phyloP scores from a whole-genome alignment of 805 yeast species.

The Lipomyces starkeyi region DNA sequence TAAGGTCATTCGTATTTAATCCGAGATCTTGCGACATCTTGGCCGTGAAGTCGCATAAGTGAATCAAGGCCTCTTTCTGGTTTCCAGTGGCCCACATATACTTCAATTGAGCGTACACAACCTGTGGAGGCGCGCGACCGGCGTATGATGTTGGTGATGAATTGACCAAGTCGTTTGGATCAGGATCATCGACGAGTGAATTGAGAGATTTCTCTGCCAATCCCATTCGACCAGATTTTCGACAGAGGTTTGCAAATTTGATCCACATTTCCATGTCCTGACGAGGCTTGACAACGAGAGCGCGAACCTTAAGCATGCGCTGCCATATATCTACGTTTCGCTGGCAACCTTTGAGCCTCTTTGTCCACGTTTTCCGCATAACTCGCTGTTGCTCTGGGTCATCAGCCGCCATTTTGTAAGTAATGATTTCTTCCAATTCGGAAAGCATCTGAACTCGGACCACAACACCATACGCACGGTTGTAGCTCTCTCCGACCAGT shows the following conservation, averaged over 20 bases:
- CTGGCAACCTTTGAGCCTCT: conserved; percentile 90
- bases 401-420: conserved; percentile 83
- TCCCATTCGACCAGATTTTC: conserved; percentile 91
- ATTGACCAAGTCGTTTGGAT: conserved; percentile 46
- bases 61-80: conserved; percentile 81
- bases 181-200: conserved; percentile 68
- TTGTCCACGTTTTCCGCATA: conserved; percentile 92
- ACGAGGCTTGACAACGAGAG: conserved; percentile 90
- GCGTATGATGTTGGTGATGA: conserved; percentile 49
- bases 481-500: conserved; percentile 91
- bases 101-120: conserved; percentile 94
- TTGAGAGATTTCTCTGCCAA: conserved; percentile 91
- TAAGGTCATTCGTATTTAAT: conserved; percentile 74
- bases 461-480: conserved; percentile 94
- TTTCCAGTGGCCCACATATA: conserved; percentile 97
- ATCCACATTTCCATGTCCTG: conserved; percentile 99
- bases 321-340: conserved; percentile 99
- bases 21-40: conserved; percentile 89
- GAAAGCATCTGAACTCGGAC: conserved; percentile 97
- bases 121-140: conserved; percentile 92
- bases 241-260: conserved; percentile 92
- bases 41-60: conserved; percentile 87
- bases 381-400: conserved; percentile 77
- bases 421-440: conserved; percentile 92
- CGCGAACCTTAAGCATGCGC: conserved; percentile 88